A percentile compares a stretch with the other conserved stretches of the same genome.
phyloP scores from a whole-genome alignment of 345 rosid genomes.

The Microthlaspi erraticum region DNA sequence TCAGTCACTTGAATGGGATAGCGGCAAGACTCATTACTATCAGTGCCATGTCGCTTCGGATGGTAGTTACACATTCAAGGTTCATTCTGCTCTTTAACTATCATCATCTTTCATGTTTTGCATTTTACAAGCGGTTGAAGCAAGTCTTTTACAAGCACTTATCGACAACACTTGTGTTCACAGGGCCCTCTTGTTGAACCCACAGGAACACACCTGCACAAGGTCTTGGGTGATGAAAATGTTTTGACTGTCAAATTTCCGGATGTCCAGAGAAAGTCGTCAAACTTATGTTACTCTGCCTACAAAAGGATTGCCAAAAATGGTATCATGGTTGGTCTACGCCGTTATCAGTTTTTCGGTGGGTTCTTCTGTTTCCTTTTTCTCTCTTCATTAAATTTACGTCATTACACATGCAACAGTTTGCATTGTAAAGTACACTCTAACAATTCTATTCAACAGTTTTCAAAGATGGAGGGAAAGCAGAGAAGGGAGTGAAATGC shows the following conservation, averaged over 20 bases:
- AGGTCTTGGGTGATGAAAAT: conserved; percentile 77
- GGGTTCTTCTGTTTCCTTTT: conserved; percentile 36
- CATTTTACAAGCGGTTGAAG: too few species aligned
- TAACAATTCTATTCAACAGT: conserved; percentile 53
- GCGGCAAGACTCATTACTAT: conserved; percentile 54
- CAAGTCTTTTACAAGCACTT: background rate
- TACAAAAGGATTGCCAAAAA: conserved; percentile 52
- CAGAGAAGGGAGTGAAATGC: conserved; percentile 66
- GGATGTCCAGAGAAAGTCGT: conserved; percentile 29
- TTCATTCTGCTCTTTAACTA: conserved; percentile 24
- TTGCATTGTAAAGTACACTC: background rate
- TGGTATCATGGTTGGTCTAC: conserved; percentile 70
- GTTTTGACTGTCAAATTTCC: conserved; percentile 71
- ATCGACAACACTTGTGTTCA: conserved; percentile 14
- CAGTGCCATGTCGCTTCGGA: conserved; percentile 59
- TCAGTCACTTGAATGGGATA: conserved; percentile 62
- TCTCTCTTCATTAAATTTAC: background rate
- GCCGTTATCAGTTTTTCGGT: conserved; percentile 77
- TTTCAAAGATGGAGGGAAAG: conserved; percentile 84
- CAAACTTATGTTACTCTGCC: background rate
- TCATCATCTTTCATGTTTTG: conserved; percentile 25
- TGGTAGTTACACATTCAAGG: conserved; percentile 63
- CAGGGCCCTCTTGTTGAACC: conserved; percentile 67
- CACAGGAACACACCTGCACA: conserved; percentile 64
- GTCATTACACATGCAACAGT: too few species aligned